phyloP scores from a whole-genome alignment of 176 grass and related monocot genomes.

The Aechmea fasciata region DNA sequence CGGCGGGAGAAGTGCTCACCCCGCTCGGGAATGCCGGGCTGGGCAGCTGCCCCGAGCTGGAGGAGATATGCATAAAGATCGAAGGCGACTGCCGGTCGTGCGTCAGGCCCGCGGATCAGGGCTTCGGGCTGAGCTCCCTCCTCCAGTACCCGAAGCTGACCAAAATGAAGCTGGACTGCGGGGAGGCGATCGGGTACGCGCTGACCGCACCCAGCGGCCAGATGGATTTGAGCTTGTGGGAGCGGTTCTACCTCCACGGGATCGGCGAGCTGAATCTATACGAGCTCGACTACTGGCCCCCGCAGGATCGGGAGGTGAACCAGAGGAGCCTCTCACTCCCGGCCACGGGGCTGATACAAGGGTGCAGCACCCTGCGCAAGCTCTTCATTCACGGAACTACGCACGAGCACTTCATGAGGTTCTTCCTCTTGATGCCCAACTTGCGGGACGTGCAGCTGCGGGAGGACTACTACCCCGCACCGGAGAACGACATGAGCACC shows the following conservation, averaged over 20 bases:
- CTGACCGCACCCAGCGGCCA: conserved; percentile 80
- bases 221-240: conserved; percentile 90
- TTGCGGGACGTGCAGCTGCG: conserved; percentile 82
- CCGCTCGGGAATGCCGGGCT: conserved; percentile 54
- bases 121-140: conserved; percentile 58
- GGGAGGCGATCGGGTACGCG: conserved; percentile 79
- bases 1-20: conserved; percentile 60
- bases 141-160: conserved; percentile 39
- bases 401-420: conserved; percentile 87
- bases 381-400: conserved; percentile 90
- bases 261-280: conserved; percentile 47
- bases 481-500: conserved; percentile 91
- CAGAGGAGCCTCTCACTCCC: conserved; percentile 74
- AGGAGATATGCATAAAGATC: conserved; percentile 76
- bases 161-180: conserved; percentile 90
- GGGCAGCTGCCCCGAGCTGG: conserved; percentile 56
- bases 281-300: conserved; percentile 96
- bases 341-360: conserved; percentile 43
- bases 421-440: conserved; percentile 47
- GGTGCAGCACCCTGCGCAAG: conserved; percentile 51
- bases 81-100: conserved; percentile 79
- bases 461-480: conserved; percentile 95
- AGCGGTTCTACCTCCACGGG: conserved; percentile 77
- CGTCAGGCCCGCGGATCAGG: conserved; percentile 15
- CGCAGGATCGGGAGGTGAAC: conserved; percentile 93